Evolutionary conservation across 2,329 filamentous ascomycete species (phyloP).

Genomic region (Trichophyton verrucosum): DNA sequence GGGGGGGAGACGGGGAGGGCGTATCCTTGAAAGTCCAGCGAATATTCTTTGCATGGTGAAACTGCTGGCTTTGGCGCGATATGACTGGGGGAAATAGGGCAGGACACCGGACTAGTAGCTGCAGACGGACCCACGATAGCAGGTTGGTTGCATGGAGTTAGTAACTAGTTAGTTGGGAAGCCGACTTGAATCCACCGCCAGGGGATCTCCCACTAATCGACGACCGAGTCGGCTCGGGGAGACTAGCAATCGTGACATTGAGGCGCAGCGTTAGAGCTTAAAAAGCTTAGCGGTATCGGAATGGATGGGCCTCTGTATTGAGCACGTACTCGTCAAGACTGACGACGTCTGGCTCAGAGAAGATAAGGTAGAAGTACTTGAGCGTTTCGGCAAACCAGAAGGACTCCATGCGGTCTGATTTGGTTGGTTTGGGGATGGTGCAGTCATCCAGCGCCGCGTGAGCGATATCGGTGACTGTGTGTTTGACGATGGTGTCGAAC

Average conservation of each 20-base stretch:
- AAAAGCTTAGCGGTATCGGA: conserved; percentile 22
- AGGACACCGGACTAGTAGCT: background rate
- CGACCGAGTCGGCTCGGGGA: background rate
- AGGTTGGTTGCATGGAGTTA: background rate
- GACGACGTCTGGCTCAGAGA: conserved; percentile 51
- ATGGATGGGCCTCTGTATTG: conserved; percentile 45
- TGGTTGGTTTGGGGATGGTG: conserved; percentile 3
- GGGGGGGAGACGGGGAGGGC: background rate
- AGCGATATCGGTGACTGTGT: conserved; percentile 53
- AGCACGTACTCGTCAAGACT: conserved; percentile 58
- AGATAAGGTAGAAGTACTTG: conserved; percentile 85
- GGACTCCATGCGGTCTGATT: conserved; percentile 60
- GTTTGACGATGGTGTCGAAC: conserved; percentile 58
- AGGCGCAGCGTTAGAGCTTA: background rate
- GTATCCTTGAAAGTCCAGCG: background rate
- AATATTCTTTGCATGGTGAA: background rate
- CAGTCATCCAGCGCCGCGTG: conserved; percentile 42
- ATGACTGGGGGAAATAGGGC: background rate
- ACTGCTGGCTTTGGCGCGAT: background rate
- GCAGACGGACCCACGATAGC: background rate
- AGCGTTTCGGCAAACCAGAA: conserved; percentile 87
- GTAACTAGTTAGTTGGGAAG: background rate
- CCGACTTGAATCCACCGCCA: background rate
- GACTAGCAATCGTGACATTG: background rate
- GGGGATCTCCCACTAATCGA: background rate